phyloP scores from a whole-genome alignment of 1,139 yeast genomes.

The Saccharomycopsis crataegensis region DNA sequence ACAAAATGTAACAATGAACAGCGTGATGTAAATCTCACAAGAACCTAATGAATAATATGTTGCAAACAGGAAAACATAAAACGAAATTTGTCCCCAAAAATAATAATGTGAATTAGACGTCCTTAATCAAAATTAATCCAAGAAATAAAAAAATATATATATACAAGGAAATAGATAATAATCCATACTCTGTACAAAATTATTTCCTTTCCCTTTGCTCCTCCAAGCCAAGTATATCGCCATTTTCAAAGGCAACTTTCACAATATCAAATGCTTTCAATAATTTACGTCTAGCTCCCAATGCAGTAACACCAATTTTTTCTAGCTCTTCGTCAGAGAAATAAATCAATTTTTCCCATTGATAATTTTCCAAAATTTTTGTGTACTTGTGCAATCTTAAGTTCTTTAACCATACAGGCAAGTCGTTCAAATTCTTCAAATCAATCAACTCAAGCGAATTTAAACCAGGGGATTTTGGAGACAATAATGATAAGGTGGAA shows the following conservation, averaged over 20 bases:
- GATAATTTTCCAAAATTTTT: constrained; percentile 63
- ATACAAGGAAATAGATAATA: no score
- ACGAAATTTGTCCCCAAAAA: no score
- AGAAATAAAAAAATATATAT: no score
- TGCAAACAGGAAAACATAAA: no score
- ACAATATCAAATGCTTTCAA: constrained; percentile 87
- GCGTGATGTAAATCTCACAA: no score
- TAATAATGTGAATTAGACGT: no score
- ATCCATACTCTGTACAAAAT: neutral
- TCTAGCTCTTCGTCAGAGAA: constrained; percentile 65
- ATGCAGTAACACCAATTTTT: constrained; percentile 77
- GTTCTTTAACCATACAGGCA: constrained; percentile 89
- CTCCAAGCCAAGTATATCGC: constrained; percentile 20
- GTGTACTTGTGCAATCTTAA: constrained; percentile 91
- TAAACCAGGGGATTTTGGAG: constrained; percentile 41
- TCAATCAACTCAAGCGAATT: constrained; percentile 59
- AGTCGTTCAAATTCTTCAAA: constrained; percentile 58
- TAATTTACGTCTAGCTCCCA: constrained; percentile 91
- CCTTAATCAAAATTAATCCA: no score
- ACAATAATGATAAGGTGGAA: constrained; percentile 9
- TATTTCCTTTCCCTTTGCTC: neutral
- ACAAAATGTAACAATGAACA: no score
- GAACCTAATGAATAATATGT: no score
- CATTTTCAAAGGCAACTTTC: constrained; percentile 37
- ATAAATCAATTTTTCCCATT: constrained; percentile 74